Base-by-base conservation (phyloP, 1,284 basidiomycete genomes). In the Thecaphora thlaspeos region DNA sequence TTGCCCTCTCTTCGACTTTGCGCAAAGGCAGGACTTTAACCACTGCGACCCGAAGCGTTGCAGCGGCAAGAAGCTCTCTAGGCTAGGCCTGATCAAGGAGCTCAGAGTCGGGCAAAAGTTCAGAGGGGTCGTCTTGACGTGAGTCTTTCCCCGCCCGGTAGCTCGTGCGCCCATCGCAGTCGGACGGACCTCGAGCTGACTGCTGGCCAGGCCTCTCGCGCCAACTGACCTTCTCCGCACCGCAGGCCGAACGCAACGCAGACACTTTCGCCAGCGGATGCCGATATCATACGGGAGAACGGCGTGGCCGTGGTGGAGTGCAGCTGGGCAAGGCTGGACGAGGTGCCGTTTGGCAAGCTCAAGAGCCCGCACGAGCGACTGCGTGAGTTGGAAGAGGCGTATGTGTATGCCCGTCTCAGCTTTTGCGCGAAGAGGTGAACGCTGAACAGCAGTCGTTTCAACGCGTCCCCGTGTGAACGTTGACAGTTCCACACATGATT, bases 261-360 rank as follows among this genome's bases (percentile, higher is more conserved):
- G 66, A 83, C 89, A 2, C 84, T 97, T 24, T 89, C 87, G 43
- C 91, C 91, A 0, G 84, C 87, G 0, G 94, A 98, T 76, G 84
- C 85, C 17, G 86, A 88, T n/a, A 85, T 93, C 46, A 81, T 97
- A 14, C 81, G 83, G 3, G 82, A 84, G 54, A 82, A 82, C 38
- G 94, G 94, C 0, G 80, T 97, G 1, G 94, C 94, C 0, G 94
- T 98, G 9, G 91, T 98, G 2, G 94, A 98, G 77, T 96, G 92
- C 78, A 93, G 90, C 4, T 98, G 94, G 94, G 94, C 94, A 2
- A 83, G 92, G 19, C 80, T 97, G 8, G 90, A 92, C 48, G 93
- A 97, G 62, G 87, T 97, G 2, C 94, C 94, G 0, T 98, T 95
- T 76, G 82, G 84, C 48, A 96, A 95, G 80, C 94, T 97, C 70